Base-by-base conservation (phyloP, 495 filamentous ascomycete genomes). In the Echria macrotheca region DNA sequence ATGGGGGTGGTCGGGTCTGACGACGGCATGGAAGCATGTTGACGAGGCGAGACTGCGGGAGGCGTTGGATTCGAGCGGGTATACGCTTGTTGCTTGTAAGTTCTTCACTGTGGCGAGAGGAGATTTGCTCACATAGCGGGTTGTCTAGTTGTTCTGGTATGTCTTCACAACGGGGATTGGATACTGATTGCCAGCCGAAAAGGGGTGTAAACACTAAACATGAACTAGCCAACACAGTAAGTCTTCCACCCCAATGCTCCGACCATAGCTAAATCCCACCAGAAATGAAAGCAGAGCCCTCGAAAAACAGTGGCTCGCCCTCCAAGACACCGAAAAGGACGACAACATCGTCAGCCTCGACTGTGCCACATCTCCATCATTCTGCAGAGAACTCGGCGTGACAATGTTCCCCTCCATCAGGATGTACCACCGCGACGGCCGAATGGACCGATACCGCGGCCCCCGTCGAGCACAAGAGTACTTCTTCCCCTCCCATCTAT, bases 1-100 rank as follows among this genome's bases (percentile, higher is more conserved):
- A n/a, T n/a, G n/a, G n/a, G n/a, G n/a, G n/a, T n/a, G n/a, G n/a
- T n/a, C n/a, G n/a, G n/a, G n/a, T n/a, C n/a, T n/a, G 15, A n/a
- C 31, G n/a, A 11, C 7, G 14, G 53, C 48, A 29, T 74, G 69
- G 71, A 57, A 66, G 21, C 65, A 70, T 54, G 55, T 54, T 1
- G 61, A 52, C 22, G 63, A 64, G 19, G 43, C 58, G 11, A 52
- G 61, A 4, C 61, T 74, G 14, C 59, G 63, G 19, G 54, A 57
- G 11, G 58, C 58, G 7, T 53, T 72, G 28, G 49, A 56, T 17
- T 55, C 58, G 8, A 60, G 69, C 28, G 64, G 67, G 5, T 57
- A 69, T 38, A 65, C 58, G 2, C 52, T 73, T 12, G 63, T 71
- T 45, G 68, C 70, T 38, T 74, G 69, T 69, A 63, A 67, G 69